Conservation (phyloP, 2,329 filamentous ascomycete genomes). For the Colletotrichum sp. region DNA sequence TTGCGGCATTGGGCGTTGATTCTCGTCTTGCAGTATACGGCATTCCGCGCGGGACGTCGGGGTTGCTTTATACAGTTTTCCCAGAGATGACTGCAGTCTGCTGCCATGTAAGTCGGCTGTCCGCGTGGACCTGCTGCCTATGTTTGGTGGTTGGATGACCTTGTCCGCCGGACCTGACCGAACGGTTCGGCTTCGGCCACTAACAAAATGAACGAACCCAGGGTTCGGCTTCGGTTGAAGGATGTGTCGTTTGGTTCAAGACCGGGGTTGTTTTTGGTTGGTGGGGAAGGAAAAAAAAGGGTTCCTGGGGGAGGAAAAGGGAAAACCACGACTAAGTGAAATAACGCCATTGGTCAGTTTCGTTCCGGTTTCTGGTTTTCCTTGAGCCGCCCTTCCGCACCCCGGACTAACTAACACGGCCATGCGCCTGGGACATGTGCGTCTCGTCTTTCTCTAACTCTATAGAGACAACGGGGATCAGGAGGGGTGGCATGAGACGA, state of each 20-base stretch:
- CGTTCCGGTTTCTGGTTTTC: background rate
- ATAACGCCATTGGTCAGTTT: constrained; percentile 4
- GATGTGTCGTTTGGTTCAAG: background rate
- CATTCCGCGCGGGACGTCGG: background rate
- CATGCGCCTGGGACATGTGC: background rate
- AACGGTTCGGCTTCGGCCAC: background rate
- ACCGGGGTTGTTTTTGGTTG: background rate
- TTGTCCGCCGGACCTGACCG: background rate
- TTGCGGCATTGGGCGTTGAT: background rate
- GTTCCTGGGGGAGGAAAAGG: background rate
- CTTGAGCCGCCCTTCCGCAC: background rate
- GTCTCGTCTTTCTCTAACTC: background rate
- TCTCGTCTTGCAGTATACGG: background rate
- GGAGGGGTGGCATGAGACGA: background rate
- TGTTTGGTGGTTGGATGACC: background rate
- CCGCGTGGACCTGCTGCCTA: background rate
- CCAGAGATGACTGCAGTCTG: background rate
- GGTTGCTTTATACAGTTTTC: background rate
- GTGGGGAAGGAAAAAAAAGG: background rate
- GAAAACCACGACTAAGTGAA: constrained; percentile 12
- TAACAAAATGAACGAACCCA: background rate
- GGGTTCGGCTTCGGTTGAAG: background rate
- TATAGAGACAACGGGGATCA: background rate
- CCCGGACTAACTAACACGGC: background rate
- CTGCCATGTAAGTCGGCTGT: background rate